Percentiles rank a stretch among this genome's conserved stretches.
Conservation (phyloP, 1,284 basidiomycete genomes). For the Leccinum proliferum region DNA sequence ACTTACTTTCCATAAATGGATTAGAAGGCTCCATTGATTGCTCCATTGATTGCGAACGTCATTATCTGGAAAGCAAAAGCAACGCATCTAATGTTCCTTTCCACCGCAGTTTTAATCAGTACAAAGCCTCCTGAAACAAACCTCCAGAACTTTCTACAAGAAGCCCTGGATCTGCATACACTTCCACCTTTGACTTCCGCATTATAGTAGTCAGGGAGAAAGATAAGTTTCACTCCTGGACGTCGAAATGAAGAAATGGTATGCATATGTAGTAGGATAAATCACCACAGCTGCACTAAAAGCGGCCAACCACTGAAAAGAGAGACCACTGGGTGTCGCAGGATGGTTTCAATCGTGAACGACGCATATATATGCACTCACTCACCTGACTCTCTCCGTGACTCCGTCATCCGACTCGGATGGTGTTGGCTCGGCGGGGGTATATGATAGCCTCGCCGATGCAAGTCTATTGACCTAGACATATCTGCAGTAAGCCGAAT, state of each 20-base stretch:
- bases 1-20: no score
- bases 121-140: not conserved
- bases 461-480: slow-evolving; percentile 8
- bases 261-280: not conserved
- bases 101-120: no score
- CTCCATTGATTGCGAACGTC: no score
- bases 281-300: not conserved
- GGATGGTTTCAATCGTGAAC: not conserved
- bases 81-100: no score
- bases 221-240: not conserved
- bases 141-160: not conserved
- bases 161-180: not conserved
- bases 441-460: slow-evolving; percentile 3
- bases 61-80: no score
- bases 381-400: slow-evolving; percentile 13
- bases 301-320: not conserved
- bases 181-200: not conserved
- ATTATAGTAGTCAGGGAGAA: not conserved
- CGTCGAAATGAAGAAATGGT: not conserved
- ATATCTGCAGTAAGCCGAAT: slow-evolving; percentile 23
- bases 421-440: not conserved
- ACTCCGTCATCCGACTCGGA: not conserved
- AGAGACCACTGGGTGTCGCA: not conserved
- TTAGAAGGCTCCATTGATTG: no score
- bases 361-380: slow-evolving; percentile 12